Conservation (phyloP, 805 yeast species). For the Phaffomyces opuntiae region DNA sequence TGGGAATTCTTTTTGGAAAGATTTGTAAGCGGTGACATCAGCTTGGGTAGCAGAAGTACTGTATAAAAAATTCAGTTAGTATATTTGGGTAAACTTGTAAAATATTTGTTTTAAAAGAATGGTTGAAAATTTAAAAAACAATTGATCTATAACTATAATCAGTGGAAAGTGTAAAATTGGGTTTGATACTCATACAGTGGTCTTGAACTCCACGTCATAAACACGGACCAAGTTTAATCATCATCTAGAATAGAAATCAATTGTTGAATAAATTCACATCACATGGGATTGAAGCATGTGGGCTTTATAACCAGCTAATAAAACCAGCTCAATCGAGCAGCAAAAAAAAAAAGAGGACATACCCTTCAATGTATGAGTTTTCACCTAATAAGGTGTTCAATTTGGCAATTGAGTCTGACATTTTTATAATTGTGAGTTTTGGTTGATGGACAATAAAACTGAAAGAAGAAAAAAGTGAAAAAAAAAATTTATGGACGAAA, state of each 20-base stretch:
- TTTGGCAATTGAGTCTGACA: slow-evolving; percentile 71
- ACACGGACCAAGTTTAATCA: slow-evolving; percentile 91
- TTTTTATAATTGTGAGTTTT: slow-evolving; percentile 19
- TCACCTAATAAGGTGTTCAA: slow-evolving; percentile 84
- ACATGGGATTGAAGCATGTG: slow-evolving; percentile 1
- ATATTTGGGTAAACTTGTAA: background rate
- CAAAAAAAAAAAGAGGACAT: slow-evolving; percentile 34
- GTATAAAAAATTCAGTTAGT: slow-evolving; percentile 15
- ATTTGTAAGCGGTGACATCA: slow-evolving; percentile 89
- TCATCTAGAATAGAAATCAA: slow-evolving; percentile 32
- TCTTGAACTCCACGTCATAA: slow-evolving; percentile 92
- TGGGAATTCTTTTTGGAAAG: slow-evolving; percentile 89
- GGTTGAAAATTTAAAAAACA: background rate
- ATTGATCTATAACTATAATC: slow-evolving; percentile 21
- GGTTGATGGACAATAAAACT: background rate
- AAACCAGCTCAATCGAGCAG: background rate
- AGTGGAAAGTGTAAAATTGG: slow-evolving; percentile 33
- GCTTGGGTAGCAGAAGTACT: slow-evolving; percentile 92
- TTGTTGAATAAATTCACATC: background rate
- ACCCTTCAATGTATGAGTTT: slow-evolving; percentile 95
- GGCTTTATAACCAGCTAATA: background rate
- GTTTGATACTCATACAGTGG: slow-evolving; percentile 89
- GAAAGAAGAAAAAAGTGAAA: background rate
- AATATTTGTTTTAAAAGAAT: background rate
- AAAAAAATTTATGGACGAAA: background rate